Base-by-base conservation (phyloP, 495 filamentous ascomycete species). In the Aspergillus conjunctus region DNA sequence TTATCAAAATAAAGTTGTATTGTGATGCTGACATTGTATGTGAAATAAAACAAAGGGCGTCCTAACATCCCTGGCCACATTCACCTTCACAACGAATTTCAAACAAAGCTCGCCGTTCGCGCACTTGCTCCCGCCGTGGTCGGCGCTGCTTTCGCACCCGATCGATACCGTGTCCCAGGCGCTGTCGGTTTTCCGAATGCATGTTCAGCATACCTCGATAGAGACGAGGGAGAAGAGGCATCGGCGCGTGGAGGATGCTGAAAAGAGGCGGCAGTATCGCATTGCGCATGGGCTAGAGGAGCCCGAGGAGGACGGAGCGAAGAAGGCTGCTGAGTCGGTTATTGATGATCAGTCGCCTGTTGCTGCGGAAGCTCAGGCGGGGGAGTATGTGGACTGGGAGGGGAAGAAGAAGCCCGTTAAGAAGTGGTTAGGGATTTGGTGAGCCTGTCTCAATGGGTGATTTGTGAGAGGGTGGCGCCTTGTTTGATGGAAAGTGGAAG, bases 261-360 rank as follows among this genome's bases (percentile, higher is more conserved):
- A 84, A 70, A 94, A 95, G 84, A 79, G 92, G 61, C 77, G 77
- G 45, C 82, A 87, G 72, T 97, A 89, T 72, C 85, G 90, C 50
- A 83, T 88, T 77, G 91, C 90, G 54, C 91, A 96, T 81, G 92
- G 91, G 9, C 30, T 93, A 66, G 86, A 88, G 63, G 81, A 85
- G 63, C 58, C 63, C 50, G 48, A 60, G 18, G 56, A 64, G 54
- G 72, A 70, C 32, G 46, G 45, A 26, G 59, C 50, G 17, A 55
- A 55, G n/a, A 48, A 31, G 10, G 64, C 60, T 18, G 58, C n/a
- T 18, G 55, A 63, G 41, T 56, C 55, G 62, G 68, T 60, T 45
- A 68, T 68, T 21, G 76, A 73, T 65, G 66, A 68, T 43, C 70
- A 71, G 64, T 69, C 68, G 11, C 69, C 71, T 52, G 65, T 73